Evolutionary conservation across 2,329 filamentous ascomycete species (phyloP), one percentile per base, ranked within the genome.

Genomic region (Ophioceras dolichostomum): DNA sequence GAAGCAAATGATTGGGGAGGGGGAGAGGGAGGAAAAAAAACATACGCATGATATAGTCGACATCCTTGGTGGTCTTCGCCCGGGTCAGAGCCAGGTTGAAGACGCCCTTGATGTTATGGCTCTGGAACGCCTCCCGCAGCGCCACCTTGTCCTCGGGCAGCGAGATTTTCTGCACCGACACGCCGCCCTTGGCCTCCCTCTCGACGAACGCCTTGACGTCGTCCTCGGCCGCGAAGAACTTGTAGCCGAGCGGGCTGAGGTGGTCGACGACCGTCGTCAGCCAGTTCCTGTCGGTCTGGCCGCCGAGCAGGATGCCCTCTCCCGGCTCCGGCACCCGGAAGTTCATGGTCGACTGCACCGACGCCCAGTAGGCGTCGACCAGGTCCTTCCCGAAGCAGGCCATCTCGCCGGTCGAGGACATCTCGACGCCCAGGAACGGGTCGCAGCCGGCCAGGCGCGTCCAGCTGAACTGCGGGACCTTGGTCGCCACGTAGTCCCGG

Each of bases 391-490:
- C 91, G 64, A 98, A 98, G 68, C 91, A 96, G 47, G 91, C 91
- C 72, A 98, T 94, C 65, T 98, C 91, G 60, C 91, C 91, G 14
- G 91, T 98, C 46, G 80, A 87, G 32, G 86, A 70, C 91, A 98
- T 98, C 65, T 98, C 91, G 40, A 98, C 91, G 41, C 91, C 91
- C 43, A 98, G 75, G 76, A 94, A 96, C 39, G 91, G 91, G 55
- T 98, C 91, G 36, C 91, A 91, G 50, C 91, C 91, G 34, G 91
- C 89, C 41, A 98, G 79, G 70, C 91, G 85, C 44, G 91, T 96
- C 91, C 91, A 98, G 10, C 85, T 91, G 75, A 98, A 98, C 62
- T 98, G 91, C 18, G 91, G 88, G 36, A 98, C 91, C 73, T 98
- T 98, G 59, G 88, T 94, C 22, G 91, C 91, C 36, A 94, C 66